Base-by-base conservation (phyloP, 257 asterid species). In the Salvia splendens region DNA sequence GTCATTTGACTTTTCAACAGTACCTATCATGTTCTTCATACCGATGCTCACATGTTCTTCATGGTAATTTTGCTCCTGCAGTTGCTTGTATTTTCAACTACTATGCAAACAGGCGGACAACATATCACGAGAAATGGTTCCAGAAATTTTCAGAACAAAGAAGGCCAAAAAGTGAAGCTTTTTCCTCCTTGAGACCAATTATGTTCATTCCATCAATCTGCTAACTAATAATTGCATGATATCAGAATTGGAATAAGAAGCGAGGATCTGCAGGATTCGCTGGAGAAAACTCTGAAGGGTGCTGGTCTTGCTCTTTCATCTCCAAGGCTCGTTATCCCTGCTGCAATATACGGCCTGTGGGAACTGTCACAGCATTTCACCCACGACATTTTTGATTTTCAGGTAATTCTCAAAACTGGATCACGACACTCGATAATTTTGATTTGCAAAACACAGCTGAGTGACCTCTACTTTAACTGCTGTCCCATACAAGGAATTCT, bases 301-400 rank as follows among this genome's bases (percentile, higher is more conserved):
- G 70, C 84, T 58, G 70, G 89, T 63, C 60, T 94, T 66, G 97
- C 97, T 67, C 95, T 94, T 69, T 94, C 97, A 64, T 94, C 99
- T 68, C 96, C 99, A 3, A 83, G 99, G 86, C 96, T 94, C 68
- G 93, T 84, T 56, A 47, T 94, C 71, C 99, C 99, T 65, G 97
- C 87, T 8, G 91, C 84, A 67, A 87, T 94, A 75, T 94, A 88
- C 64, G 96, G 88, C 74, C 69, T 94, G 30, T 94, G 99, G 99
- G 96, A 88, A 84, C 69, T 94, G 64, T 84, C 86, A 58, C 96
- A 88, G 69, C 92, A 84, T 77, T 82, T 87, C 65, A 64, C 78
- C 70, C 79, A 77, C 68, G 81, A 75, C 74, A 64, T 91, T 36
- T 75, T 91, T 69, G 89, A 90, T 71, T 94, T 88, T 67, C 96